Conservation (phyloP, 1,139 yeast genomes). For the Debaryomyces coudertii region DNA sequence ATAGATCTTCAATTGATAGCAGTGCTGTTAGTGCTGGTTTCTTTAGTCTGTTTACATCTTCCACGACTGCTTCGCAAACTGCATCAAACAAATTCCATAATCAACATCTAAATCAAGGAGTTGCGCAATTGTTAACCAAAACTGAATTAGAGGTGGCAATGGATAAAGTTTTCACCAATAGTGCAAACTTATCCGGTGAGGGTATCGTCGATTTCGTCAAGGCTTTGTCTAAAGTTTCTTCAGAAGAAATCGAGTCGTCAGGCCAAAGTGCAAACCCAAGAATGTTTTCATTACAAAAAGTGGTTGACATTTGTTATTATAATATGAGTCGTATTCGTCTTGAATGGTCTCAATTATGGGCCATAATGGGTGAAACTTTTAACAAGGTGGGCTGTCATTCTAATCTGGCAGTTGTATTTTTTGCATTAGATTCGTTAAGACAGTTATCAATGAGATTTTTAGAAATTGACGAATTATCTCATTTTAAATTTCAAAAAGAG, state of each 20-base stretch:
- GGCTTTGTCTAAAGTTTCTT: conserved; percentile 83
- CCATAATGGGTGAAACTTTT: conserved; percentile 88
- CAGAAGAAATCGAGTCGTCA: conserved; percentile 90
- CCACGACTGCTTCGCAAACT: conserved; percentile 42
- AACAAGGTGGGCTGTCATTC: conserved; percentile 81
- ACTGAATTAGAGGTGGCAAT: conserved; percentile 83
- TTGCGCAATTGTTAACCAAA: conserved; percentile 58
- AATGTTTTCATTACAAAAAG: conserved; percentile 88
- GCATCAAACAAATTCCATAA: conserved; percentile 49
- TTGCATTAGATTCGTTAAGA: conserved; percentile 91
- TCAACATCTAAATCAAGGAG: conserved; percentile 44
- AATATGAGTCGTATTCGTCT: conserved; percentile 95
- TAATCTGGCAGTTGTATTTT: conserved; percentile 76
- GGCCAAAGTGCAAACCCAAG: conserved; percentile 83
- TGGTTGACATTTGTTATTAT: conserved; percentile 96
- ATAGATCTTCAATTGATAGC: conserved; percentile 61
- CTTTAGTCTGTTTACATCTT: conserved; percentile 44
- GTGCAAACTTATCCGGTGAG: conserved; percentile 76
- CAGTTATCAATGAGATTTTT: conserved; percentile 91
- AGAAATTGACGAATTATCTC: conserved; percentile 90
- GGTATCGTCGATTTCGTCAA: conserved; percentile 86
- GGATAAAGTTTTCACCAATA: conserved; percentile 85
- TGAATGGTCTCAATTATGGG: conserved; percentile 97
- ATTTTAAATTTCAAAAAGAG: conserved; percentile 94
- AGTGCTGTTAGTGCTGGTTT: conserved; percentile 48